Evolutionary conservation across 345 rosid genomes (phyloP).

Genomic region (Eutrema heterophyllum): DNA sequence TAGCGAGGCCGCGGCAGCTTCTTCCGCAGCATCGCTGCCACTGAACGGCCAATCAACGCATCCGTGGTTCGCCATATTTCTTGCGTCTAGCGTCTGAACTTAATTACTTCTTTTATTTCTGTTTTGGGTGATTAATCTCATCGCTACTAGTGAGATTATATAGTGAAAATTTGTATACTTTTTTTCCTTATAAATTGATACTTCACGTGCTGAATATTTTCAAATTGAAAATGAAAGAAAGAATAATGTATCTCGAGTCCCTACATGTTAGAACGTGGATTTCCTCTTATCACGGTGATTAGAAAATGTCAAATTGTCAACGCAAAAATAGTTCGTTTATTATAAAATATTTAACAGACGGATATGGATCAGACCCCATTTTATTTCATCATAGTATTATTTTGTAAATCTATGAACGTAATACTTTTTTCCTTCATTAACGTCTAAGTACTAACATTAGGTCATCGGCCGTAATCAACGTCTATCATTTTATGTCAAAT

Average conservation of each 20-base stretch:
- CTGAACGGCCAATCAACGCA: constrained; percentile 29
- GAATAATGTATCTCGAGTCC: not conserved
- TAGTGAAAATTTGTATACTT: not conserved
- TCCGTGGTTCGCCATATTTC: not conserved
- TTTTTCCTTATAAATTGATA: not conserved
- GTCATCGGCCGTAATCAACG: no score
- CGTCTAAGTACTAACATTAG: no score
- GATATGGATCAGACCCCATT: no score
- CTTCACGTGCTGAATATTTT: not conserved
- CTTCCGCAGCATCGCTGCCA: constrained; percentile 20
- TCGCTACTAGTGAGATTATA: not conserved
- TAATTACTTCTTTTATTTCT: not conserved
- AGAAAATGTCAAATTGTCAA: not conserved
- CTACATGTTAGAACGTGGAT: not conserved
- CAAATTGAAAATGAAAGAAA: not conserved
- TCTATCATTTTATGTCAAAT: no score
- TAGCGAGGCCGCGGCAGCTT: constrained; percentile 19
- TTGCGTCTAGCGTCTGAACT: not conserved
- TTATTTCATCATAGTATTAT: no score
- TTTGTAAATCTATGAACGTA: no score
- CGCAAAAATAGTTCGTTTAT: not conserved
- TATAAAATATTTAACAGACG: not conserved
- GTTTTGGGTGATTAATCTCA: constrained; percentile 1
- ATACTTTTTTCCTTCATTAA: no score
- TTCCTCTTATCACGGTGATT: constrained; percentile 1